phyloP scores from a whole-genome alignment of 1,139 yeast species.

The Candida sanyaensis region DNA sequence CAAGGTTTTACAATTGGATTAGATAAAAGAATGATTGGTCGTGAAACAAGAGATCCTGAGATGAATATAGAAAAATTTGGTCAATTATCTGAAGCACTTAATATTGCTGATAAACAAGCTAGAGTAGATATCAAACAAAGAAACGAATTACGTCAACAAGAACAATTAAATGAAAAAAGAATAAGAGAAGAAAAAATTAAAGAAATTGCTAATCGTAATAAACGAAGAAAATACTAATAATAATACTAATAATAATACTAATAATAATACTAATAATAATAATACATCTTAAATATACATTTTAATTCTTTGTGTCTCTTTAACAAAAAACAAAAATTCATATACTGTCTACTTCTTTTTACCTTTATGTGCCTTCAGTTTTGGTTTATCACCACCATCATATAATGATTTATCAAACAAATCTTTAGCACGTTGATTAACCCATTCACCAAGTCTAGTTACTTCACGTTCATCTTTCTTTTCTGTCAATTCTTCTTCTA shows the following conservation, averaged over 20 bases:
- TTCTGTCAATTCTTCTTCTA: constrained; percentile 29
- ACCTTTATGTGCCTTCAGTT: constrained; percentile 25
- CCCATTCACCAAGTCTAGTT: constrained; percentile 59
- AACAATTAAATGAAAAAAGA: constrained; percentile 20
- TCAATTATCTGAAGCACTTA: constrained; percentile 69
- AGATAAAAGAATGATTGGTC: constrained; percentile 70
- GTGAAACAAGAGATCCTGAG: constrained; percentile 44
- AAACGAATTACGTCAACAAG: constrained; percentile 58
- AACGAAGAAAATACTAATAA: constrained; percentile 21
- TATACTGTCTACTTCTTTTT: constrained; percentile 11
- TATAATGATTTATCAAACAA: constrained; percentile 53
- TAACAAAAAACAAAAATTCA: too few relatives aligned
- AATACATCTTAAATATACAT: neutral
- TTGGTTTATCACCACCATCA: constrained; percentile 53
- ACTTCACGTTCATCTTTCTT: constrained; percentile 40
- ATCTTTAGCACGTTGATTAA: constrained; percentile 57
- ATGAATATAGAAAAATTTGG: constrained; percentile 63
- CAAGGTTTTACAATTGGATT: constrained; percentile 85
- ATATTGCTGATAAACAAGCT: constrained; percentile 72
- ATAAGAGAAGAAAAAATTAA: constrained; percentile 67
- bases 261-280: constrained; percentile 6
- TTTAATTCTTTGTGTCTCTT: too few relatives aligned
- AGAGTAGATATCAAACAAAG: constrained; percentile 67
- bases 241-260: neutral
- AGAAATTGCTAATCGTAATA: constrained; percentile 50